These are phyloP conservation scores for Wakefieldia striispora DNA, from an alignment of 768 basidiomycete genomes.

Conservation along the genomic window DNA sequence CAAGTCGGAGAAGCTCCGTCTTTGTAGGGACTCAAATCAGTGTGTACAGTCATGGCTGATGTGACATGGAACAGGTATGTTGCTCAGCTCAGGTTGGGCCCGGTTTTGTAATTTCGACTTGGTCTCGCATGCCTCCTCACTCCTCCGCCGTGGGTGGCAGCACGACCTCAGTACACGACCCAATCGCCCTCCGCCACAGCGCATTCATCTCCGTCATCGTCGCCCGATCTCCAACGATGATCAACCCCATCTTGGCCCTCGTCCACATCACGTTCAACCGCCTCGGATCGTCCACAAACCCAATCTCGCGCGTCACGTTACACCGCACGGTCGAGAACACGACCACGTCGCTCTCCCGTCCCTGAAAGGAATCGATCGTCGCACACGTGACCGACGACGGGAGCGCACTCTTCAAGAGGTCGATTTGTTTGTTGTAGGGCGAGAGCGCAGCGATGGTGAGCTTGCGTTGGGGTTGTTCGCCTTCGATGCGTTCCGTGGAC, in stretches of 20 bases:
- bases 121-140: background rate
- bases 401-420: conserved; percentile 41
- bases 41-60: no score
- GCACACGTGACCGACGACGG: conserved; percentile 20
- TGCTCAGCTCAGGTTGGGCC: no score
- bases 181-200: conserved; percentile 54
- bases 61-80: no score
- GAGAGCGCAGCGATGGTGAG: conserved; percentile 37
- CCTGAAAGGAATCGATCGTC: conserved; percentile 52
- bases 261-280: conserved; percentile 67
- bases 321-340: conserved; percentile 65
- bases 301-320: conserved; percentile 58
- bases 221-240: conserved; percentile 56
- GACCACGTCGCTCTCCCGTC: conserved; percentile 64
- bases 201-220: conserved; percentile 44
- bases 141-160: conserved; percentile 11
- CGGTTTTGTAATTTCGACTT: no score
- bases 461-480: background rate
- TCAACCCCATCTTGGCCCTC: conserved; percentile 52
- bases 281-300: conserved; percentile 65
- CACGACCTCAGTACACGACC: conserved; percentile 28
- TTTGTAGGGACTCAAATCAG: no score
- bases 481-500: background rate
- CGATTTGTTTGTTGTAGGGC: conserved; percentile 59
- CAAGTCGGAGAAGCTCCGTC: no score